Base-by-base conservation (phyloP, 2,329 filamentous ascomycete genomes). In the Fusarium protoensiforme region DNA sequence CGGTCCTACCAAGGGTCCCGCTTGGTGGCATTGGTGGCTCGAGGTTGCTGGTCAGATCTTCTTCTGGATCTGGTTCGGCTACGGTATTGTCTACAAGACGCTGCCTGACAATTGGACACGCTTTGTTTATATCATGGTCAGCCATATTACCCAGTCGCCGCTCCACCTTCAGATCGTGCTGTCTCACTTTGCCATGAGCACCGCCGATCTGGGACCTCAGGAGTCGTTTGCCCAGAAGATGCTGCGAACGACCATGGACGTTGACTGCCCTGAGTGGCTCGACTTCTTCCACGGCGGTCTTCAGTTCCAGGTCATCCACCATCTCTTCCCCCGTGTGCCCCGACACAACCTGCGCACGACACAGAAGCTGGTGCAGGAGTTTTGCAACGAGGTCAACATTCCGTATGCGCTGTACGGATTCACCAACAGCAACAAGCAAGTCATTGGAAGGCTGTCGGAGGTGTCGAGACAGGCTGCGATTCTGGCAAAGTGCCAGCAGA, bases 171-270 rank as follows among this genome's bases (percentile, higher is more conserved):
- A 98, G 81, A 97, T 98, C 80, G 97, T 94, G 0, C 88, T 98
- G 20, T 96, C 93, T 3, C 95, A 98, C 82, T 98, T 97, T 82
- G 94, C 94, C 74, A 98, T 97, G 95, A 96, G 93, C 76, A 98
- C 95, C 0, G 89, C 93, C 13, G 94, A 98, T 77, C 87, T 98
- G 14, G 95, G 95, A 0, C 91, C 93, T 2, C 87, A 92, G 60
- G 95, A 98, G 81, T 96, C 93, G 0, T 98, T 98, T 81, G 91
- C 95, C 1, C 94, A 97, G 82, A 93, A 92, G 81, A 96, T 97
- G 92, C 87, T 98, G 53, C 92, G 95, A 75, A 98, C 95, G 1
- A 97, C 95, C 14, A 97, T 98, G 94, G 94, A 97, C 73, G 91
- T 97, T 24, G 94, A 96, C 80, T 97, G 94, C 79, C 94, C 94